Percentiles rank a stretch among this genome's conserved stretches.
phyloP scores from a whole-genome alignment of 2,329 filamentous ascomycete genomes.

The Plectosphaerella plurivora region DNA sequence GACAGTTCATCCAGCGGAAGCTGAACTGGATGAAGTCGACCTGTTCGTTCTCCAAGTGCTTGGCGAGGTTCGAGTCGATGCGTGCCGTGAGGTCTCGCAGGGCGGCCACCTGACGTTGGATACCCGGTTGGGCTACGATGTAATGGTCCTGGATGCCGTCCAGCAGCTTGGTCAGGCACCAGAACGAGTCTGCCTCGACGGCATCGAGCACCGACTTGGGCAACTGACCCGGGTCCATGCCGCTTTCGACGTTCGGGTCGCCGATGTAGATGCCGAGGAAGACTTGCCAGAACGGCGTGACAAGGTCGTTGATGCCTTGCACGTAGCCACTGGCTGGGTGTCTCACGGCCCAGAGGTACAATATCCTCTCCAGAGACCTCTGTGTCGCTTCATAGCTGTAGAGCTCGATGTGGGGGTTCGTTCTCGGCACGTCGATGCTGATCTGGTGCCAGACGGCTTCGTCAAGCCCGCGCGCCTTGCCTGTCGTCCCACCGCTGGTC shows the following conservation, averaged over 20 bases:
- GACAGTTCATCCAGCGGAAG: slow-evolving; percentile 99
- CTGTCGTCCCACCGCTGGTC: slow-evolving; percentile 24
- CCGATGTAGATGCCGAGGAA: slow-evolving; percentile 93
- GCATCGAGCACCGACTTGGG: slow-evolving; percentile 89
- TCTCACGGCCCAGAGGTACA: slow-evolving; percentile 96
- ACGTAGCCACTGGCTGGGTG: slow-evolving; percentile 98
- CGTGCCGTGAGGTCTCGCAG: slow-evolving; percentile 85
- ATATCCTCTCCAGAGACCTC: slow-evolving; percentile 84
- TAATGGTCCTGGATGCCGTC: slow-evolving; percentile 99
- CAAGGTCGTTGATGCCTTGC: slow-evolving; percentile 96
- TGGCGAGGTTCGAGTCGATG: slow-evolving; percentile 80
- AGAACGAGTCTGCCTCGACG: slow-evolving; percentile 96
- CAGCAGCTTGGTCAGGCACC: slow-evolving; percentile 96
- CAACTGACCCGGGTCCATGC: slow-evolving; percentile 95
- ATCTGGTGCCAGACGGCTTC: slow-evolving; percentile 99
- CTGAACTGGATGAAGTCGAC: slow-evolving; percentile 99
- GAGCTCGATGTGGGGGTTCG: slow-evolving; percentile 90
- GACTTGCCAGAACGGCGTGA: slow-evolving; percentile 97
- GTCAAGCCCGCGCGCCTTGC: slow-evolving; percentile 67
- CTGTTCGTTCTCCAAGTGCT: slow-evolving; percentile 83
- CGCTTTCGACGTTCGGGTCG: slow-evolving; percentile 85
- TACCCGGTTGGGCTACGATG: slow-evolving; percentile 94
- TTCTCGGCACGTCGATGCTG: slow-evolving; percentile 94
- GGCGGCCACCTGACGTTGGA: slow-evolving; percentile 87
- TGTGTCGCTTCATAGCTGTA: slow-evolving; percentile 97